A percentile compares a stretch with the other conserved stretches of the same genome.
These are phyloP conservation scores for Penicillium sp. DNA, from an alignment of 2,329 filamentous ascomycete species.

Conservation along the genomic window DNA sequence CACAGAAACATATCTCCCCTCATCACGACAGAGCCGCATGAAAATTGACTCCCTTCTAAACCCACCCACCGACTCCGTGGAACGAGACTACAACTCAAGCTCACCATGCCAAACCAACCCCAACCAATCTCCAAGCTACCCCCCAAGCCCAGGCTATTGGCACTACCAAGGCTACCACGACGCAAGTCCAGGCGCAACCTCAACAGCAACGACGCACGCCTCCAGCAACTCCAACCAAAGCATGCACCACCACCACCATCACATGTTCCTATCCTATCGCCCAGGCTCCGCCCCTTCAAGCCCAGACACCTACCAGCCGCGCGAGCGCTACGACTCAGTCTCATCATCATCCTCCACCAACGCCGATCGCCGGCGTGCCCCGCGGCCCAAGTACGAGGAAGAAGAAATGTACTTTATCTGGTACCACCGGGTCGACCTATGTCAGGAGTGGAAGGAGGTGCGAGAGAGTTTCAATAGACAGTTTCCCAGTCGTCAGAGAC, in stretches of 20 bases:
- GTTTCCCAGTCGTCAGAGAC: conserved; percentile 39
- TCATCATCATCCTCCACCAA: conserved; percentile 38
- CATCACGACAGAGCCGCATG: conserved; percentile 31
- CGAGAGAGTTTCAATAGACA: conserved; percentile 43
- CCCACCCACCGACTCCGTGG: conserved; percentile 18
- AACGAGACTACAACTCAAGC: conserved; percentile 8
- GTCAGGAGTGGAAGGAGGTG: conserved; percentile 46
- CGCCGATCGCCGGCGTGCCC: conserved; percentile 37
- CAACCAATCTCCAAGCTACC: conserved; percentile 10
- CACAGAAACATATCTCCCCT: conserved; percentile 20
- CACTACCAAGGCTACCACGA: conserved; percentile 23
- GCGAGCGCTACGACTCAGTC: conserved; percentile 41
- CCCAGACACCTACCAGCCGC: conserved; percentile 34
- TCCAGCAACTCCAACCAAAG: conserved; percentile 10
- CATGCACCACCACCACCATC: conserved; percentile 14
- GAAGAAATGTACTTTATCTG: conserved; percentile 50
- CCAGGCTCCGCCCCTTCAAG: conserved; percentile 31
- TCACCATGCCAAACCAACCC: conserved; percentile 19
- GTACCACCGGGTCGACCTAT: conserved; percentile 47
- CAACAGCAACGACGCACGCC: conserved; percentile 17
- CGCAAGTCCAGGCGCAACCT: conserved; percentile 16
- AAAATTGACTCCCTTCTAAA: conserved; percentile 35
- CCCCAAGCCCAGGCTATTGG: conserved; percentile 30
- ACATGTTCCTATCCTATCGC: conserved; percentile 27
- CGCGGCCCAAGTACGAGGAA: conserved; percentile 45